phyloP scores from a whole-genome alignment of 108 stramenopile genomes.

The Skeletonema potamos region DNA sequence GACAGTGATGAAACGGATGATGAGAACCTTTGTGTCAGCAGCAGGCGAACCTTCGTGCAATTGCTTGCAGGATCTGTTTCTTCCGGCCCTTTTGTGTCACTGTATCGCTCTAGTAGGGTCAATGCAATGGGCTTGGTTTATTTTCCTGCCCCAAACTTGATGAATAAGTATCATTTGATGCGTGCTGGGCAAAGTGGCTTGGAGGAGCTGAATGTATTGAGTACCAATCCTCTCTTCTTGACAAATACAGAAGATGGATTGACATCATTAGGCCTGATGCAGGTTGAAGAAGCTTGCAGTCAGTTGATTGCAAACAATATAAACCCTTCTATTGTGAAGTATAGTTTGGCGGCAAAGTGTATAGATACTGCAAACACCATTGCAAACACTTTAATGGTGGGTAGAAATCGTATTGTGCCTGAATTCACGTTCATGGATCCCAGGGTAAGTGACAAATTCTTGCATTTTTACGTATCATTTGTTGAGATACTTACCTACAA shows the following conservation, averaged over 20 bases:
- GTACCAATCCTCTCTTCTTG: slow-evolving; percentile 58
- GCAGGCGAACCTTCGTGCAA: slow-evolving; percentile 24
- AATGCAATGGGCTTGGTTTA: slow-evolving; percentile 46
- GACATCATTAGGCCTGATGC: slow-evolving; percentile 28
- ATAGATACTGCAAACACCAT: slow-evolving; percentile 56
- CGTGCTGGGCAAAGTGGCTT: slow-evolving; percentile 45
- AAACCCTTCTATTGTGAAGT: slow-evolving; percentile 45
- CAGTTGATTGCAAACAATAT: slow-evolving; percentile 33
- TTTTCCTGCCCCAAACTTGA: slow-evolving; percentile 31
- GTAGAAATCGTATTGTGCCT: slow-evolving; percentile 51
- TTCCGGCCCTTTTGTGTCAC: slow-evolving; percentile 23
- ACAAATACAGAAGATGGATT: slow-evolving; percentile 57
- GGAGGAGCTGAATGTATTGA: slow-evolving; percentile 44
- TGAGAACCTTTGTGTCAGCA: neutral
- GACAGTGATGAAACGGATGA: neutral
- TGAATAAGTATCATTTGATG: slow-evolving; percentile 59
- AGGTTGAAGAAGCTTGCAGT: slow-evolving; percentile 41
- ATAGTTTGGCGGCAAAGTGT: slow-evolving; percentile 47
- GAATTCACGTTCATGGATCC: slow-evolving; percentile 68
- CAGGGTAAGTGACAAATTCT: neutral
- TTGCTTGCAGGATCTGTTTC: slow-evolving; percentile 30
- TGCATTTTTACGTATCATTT: neutral
- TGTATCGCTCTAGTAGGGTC: slow-evolving; percentile 10
- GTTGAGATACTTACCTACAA: neutral
- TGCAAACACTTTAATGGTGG: slow-evolving; percentile 42